Evolutionary conservation across 1,284 basidiomycete species (phyloP).

Genomic region (Sporisorium graminicola): DNA sequence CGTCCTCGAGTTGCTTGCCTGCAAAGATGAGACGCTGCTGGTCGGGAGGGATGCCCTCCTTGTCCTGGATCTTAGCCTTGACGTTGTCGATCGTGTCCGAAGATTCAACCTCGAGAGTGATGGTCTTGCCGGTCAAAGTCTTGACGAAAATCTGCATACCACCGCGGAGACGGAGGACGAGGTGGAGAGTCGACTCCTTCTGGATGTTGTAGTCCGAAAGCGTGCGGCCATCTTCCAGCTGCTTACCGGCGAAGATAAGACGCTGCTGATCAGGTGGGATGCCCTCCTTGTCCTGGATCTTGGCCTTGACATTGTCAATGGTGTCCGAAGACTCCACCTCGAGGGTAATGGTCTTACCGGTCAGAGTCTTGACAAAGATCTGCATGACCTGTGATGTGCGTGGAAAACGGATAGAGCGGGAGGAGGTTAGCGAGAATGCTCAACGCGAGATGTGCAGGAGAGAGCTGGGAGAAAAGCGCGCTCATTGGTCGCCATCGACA

Average conservation of each 20-base stretch:
- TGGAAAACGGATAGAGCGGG: neutral
- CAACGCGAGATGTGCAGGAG: neutral
- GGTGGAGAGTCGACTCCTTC: slow-evolving; percentile 66
- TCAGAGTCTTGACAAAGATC: slow-evolving; percentile 77
- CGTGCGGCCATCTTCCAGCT: slow-evolving; percentile 72
- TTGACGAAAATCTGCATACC: slow-evolving; percentile 70
- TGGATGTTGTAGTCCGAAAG: slow-evolving; percentile 71
- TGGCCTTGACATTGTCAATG: slow-evolving; percentile 81
- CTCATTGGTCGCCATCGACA: slow-evolving; percentile 22
- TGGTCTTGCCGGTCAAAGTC: slow-evolving; percentile 96
- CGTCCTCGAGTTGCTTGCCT: slow-evolving; percentile 72
- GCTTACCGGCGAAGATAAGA: slow-evolving; percentile 72
- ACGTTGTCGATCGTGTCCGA: slow-evolving; percentile 93
- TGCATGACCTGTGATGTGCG: slow-evolving; percentile 45
- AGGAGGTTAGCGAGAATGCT: neutral
- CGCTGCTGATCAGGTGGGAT: slow-evolving; percentile 72
- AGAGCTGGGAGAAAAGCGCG: neutral
- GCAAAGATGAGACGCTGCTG: slow-evolving; percentile 72
- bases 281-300: slow-evolving; percentile 69
- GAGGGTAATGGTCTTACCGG: slow-evolving; percentile 97
- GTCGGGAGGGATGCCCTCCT: slow-evolving; percentile 71
- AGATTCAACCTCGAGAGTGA: slow-evolving; percentile 90
- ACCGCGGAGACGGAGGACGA: slow-evolving; percentile 65
- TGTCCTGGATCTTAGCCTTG: slow-evolving; percentile 69
- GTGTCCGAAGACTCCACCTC: slow-evolving; percentile 90